Conservation (phyloP, 2,329 filamentous ascomycete genomes). For the Hymenoscyphus fructigenus region DNA sequence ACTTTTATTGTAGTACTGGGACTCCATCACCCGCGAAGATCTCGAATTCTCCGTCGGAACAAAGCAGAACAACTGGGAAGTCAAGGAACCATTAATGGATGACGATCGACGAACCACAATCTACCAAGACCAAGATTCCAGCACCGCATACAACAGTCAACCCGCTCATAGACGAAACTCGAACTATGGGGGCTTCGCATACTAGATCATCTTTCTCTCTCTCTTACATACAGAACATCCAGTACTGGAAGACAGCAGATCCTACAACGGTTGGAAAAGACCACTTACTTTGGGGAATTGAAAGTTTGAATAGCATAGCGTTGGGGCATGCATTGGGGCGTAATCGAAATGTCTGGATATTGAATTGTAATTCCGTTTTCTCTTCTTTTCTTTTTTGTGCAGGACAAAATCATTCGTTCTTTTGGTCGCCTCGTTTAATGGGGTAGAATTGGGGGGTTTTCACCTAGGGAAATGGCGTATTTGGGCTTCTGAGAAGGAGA, state of each 20-base stretch:
- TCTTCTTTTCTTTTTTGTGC: not conserved
- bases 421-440: not conserved
- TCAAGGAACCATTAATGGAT: conserved; percentile 72
- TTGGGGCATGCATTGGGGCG: not conserved
- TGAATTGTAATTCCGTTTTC: not conserved
- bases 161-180: conserved; percentile 30
- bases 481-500: not conserved
- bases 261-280: not conserved
- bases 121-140: conserved; percentile 36
- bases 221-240: not conserved
- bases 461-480: not conserved
- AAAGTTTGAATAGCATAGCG: not conserved
- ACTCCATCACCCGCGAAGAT: conserved; percentile 97
- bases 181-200: conserved; percentile 36
- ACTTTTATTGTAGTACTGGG: conserved; percentile 74
- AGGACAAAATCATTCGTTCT: not conserved
- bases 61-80: conserved; percentile 96
- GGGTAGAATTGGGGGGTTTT: not conserved
- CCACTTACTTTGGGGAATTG: not conserved
- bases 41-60: conserved; percentile 97
- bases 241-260: not conserved
- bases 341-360: not conserved
- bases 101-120: conserved; percentile 35
- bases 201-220: conserved; percentile 19
- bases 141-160: conserved; percentile 23